phyloP scores from a whole-genome alignment of 805 yeast species.

The Wickerhamomyces queroliae region DNA sequence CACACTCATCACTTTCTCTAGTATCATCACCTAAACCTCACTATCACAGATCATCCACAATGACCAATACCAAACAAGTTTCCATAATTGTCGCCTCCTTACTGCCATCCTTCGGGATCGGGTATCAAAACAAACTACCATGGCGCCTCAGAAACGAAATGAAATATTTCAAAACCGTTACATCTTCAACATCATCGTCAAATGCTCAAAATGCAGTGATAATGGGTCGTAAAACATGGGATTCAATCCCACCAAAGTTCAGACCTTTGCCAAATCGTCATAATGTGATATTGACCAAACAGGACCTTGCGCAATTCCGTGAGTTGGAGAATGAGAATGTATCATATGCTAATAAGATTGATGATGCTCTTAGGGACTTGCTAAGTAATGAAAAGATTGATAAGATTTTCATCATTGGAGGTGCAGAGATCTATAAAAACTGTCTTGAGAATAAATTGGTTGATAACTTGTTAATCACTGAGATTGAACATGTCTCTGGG shows the following conservation, averaged over 20 bases:
- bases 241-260: constrained; percentile 79
- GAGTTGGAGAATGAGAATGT: constrained; percentile 18
- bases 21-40: too few relatives aligned
- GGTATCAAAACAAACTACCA: constrained; percentile 74
- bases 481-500: constrained; percentile 36
- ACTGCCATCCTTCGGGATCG: constrained; percentile 78
- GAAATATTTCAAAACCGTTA: constrained; percentile 75
- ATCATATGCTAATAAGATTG: constrained; percentile 35
- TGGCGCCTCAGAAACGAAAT: constrained; percentile 86
- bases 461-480: constrained; percentile 62
- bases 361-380: constrained; percentile 34
- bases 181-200: constrained; percentile 38
- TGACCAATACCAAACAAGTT: constrained; percentile 28
- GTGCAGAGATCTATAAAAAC: constrained; percentile 76
- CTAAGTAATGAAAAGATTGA: constrained; percentile 31
- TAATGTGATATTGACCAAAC: constrained; percentile 71
- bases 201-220: constrained; percentile 63
- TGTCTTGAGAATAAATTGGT: constrained; percentile 39
- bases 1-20: too few relatives aligned
- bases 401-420: constrained; percentile 82
- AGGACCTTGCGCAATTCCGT: constrained; percentile 11
- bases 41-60: neutral
- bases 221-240: constrained; percentile 98
- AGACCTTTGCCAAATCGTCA: constrained; percentile 74
- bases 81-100: constrained; percentile 83